phyloP scores from a whole-genome alignment of 495 filamentous ascomycete genomes.

The Aspergillus nidulans region DNA sequence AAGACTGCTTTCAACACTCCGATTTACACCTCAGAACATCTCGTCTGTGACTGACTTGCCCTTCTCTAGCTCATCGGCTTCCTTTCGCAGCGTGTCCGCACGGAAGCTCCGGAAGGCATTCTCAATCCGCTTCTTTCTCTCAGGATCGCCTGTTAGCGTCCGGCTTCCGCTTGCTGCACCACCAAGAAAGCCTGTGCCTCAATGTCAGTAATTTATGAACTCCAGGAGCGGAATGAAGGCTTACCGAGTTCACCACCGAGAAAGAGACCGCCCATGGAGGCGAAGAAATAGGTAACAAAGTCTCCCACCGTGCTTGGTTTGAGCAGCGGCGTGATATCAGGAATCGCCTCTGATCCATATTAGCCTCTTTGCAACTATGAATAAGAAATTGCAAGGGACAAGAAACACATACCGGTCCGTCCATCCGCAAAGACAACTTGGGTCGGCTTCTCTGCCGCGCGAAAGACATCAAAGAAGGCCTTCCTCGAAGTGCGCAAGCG shows the following conservation, averaged over 20 bases:
- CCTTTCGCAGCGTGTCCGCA: constrained; percentile 55
- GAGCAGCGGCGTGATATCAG: constrained; percentile 54
- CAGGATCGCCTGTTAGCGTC: constrained; percentile 50
- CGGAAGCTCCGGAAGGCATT: constrained; percentile 59
- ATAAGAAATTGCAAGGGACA: not conserved
- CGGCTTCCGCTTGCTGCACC: constrained; percentile 50
- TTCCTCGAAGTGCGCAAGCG: constrained; percentile 50
- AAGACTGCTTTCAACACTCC: no score
- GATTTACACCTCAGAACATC: constrained; percentile 20
- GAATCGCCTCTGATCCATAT: constrained; percentile 49
- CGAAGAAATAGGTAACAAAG: constrained; percentile 59
- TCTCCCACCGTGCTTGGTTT: constrained; percentile 57
- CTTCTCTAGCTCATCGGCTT: constrained; percentile 53
- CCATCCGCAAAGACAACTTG: constrained; percentile 60
- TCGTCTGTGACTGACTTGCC: constrained; percentile 24
- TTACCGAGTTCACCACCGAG: constrained; percentile 58
- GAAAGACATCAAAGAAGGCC: constrained; percentile 56
- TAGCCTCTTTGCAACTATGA: not conserved
- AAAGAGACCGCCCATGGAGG: constrained; percentile 56
- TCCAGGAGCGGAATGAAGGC: not conserved
- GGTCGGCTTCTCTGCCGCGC: constrained; percentile 53
- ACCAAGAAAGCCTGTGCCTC: constrained; percentile 45
- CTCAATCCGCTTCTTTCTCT: constrained; percentile 53
- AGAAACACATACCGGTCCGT: constrained; percentile 40
- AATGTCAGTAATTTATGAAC: not conserved